Evolutionary conservation across 179 eudicot species (phyloP), one percentile per base, ranked within the genome.

Genomic region (Beta corolliflora): DNA sequence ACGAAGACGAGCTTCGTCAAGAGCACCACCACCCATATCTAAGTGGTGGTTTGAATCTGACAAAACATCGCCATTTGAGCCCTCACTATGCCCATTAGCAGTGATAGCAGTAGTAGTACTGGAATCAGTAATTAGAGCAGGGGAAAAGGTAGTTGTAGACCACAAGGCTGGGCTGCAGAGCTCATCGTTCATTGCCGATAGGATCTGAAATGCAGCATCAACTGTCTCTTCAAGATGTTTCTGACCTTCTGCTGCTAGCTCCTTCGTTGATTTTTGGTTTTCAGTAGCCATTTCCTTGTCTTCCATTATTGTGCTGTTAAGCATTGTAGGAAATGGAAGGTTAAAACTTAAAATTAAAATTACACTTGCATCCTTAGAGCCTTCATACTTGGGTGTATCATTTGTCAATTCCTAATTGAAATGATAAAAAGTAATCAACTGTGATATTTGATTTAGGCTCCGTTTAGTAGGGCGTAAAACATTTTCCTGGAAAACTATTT

Each of bases 121-220:
- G 55, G 55, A 60, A 52, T 81, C 71, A 31, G 56, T 71, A 45
- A 76, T 31, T 36, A 80, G 14, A 18, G 77, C 61, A 75, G 87
- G 16, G 65, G 86, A n/a, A 77, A 85, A 0, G 15, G 87, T 19
- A 36, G 80, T 66, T 12, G 89, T 83, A 19, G 97, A 88, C 98
- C 98, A 95, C 61, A 95, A 82, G 6, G 88, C 44, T 0, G 98
- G 97, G 82, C 91, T 89, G 82, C 98, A 93, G 79, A 93, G 98
- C 91, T 95, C 98, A 75, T 93, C 95, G 85, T 95, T 90, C 98
- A 95, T 95, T 82, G 98, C 89, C 25, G 92, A 91, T 9, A 93
- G 83, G 72, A 95, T 93, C 76, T 89, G 92, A 74, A 88, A 91
- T 0, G 97, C 97, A 4, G 98, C 91, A 50, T 90, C 92, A 16